Base-by-base conservation (phyloP, 164 flowering plant species). In the Aristolochia contorta region DNA sequence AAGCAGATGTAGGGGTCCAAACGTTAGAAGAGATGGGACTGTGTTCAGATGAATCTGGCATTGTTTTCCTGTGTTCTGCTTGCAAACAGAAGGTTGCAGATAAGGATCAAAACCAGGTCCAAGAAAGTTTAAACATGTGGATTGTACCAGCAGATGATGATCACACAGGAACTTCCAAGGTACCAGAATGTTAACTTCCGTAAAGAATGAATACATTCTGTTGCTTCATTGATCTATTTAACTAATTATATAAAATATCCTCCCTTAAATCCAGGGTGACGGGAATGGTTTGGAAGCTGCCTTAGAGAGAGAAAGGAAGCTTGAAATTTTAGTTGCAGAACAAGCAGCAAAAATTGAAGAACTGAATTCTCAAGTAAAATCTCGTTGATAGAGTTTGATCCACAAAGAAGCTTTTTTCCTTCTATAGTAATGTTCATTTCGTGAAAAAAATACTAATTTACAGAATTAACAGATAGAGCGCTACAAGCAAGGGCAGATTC, bases 261-360 rank as follows among this genome's bases (percentile, higher is more conserved):
- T 50, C 66, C 51, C 21, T 41, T 61, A 30, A 63, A 41, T 61
- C 78, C 79, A 4, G 54, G 48, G 4, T 37, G 43, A 4, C 3
- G 75, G 60, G 51, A 72, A 57, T 46, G 76, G 53, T 33, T 59
- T 60, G 53, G 65, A 59, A 58, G 65, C 64, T 47, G 77, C 75
- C 18, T 65, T 20, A 7, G 72, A 62, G 59, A 78, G 72, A 65
- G 78, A 71, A 71, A 74, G 68, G 66, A 86, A 84, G 61, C 93
- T 92, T 60, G 85, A 84, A 71, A 75, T 52, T 56, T 48, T 82
- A 53, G 87, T 96, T 59, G 74, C 56, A 51, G 90, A 86, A 63
- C 96, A 92, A 72, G 81, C 80, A 52, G 76, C 86, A 47, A 78
- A 84, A 79, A 87, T 89, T 57, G 86, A 85, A 78, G 78, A 81